Evolutionary conservation across 2,329 filamentous ascomycete species (phyloP), one percentile per base, ranked within the genome.

Genomic region (Trichoderma arundinaceum): DNA sequence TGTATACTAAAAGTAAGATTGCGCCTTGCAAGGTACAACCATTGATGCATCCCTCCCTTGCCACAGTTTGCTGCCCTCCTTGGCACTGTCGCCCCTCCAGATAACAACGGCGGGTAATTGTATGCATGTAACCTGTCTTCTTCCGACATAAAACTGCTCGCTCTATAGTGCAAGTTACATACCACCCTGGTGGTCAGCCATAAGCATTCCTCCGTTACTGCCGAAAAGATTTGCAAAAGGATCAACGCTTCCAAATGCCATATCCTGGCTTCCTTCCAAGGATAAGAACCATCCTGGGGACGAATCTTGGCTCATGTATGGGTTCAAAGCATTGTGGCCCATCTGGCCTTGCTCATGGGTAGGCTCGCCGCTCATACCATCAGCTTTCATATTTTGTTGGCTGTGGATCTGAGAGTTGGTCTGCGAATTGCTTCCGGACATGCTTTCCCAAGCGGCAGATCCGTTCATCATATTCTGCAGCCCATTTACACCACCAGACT

Each of bases 281-380:
- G 94, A 92, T 81, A 96, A 88, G 76, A 96, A 96, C 92, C 94
- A 98, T 5, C 91, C 92, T 60, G 89, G 90, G 58, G 81, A 84
- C 2, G 83, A 79, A 67, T 87, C 84, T 41, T 78, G 78, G 4
- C 74, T 75, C 54, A 61, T 67, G 54, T 75, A 73, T 44, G 67
- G 70, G 38, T 69, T 67, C 53, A 74, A 64, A 22, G 66, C 69
- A 43, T 71, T 70, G 8, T 65, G 60, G 19, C 69, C 58, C 44
- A 70, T 67, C 10, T 68, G 63, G n/a, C 66, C 64, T 35, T 73
- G 71, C 7, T 53, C 71, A 60, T 73, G 66, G 28, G 70, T 70
- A 7, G 74, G 70, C 28, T 69, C 76, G 22, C 74, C 72, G 61
- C 74, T 76, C 48, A 74, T 70, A 38, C 74, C 72, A 44, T 68